Evolutionary conservation across 2,329 filamentous ascomycete genomes (phyloP).

Genomic region (Cordyceps javanica): DNA sequence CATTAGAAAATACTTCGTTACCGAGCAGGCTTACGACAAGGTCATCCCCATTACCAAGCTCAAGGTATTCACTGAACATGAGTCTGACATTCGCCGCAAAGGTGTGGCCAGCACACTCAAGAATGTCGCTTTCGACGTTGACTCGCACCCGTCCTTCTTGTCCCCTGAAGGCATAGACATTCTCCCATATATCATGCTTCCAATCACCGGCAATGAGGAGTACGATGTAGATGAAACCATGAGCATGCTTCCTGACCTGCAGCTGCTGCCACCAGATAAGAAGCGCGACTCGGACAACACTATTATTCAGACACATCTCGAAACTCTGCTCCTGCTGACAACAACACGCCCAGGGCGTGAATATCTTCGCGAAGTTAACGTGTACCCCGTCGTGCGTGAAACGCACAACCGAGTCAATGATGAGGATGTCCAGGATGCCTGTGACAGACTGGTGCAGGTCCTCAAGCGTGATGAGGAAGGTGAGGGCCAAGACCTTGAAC

Average conservation of each 20-base stretch:
- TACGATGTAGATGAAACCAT: conserved; percentile 81
- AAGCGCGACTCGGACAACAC: conserved; percentile 68
- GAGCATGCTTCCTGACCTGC: conserved; percentile 82
- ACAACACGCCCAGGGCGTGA: conserved; percentile 72
- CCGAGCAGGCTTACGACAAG: conserved; percentile 66
- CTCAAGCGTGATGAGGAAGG: conserved; percentile 70
- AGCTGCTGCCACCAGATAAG: conserved; percentile 86
- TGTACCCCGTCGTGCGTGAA: conserved; percentile 86
- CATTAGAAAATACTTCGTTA: conserved; percentile 69
- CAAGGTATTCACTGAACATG: conserved; percentile 89
- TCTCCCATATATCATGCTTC: conserved; percentile 81
- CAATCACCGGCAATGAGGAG: conserved; percentile 81
- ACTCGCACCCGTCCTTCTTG: conserved; percentile 65
- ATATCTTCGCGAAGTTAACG: conserved; percentile 65
- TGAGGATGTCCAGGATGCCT: conserved; percentile 75
- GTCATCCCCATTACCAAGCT: conserved; percentile 90
- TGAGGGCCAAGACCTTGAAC: conserved; percentile 29
- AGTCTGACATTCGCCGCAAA: conserved; percentile 73
- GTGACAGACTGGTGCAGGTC: conserved; percentile 84
- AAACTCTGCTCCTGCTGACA: conserved; percentile 78
- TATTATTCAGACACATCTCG: conserved; percentile 81
- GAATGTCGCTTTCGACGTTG: conserved; percentile 80
- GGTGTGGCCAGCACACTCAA: conserved; percentile 97
- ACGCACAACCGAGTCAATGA: conserved; percentile 72
- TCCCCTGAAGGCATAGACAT: conserved; percentile 69